phyloP scores from a whole-genome alignment of 208 protist species.

The Leishmania major region DNA sequence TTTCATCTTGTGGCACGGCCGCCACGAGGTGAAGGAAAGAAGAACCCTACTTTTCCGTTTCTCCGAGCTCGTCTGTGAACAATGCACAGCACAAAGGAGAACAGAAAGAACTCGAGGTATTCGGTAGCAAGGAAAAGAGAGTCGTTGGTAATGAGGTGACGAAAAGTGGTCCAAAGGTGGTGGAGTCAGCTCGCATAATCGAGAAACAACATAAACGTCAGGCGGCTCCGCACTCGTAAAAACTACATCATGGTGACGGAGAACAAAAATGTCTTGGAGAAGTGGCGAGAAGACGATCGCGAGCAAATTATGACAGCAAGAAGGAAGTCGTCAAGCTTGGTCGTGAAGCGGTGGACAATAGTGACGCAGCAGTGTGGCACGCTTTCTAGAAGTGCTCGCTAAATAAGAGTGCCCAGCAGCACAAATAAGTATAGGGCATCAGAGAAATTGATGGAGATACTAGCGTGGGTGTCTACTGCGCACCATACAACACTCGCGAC shows the following conservation, averaged over 20 bases:
- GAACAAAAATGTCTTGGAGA: background rate
- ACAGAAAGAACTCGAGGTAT: background rate
- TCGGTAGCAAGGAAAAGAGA: background rate
- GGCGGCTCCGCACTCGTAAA: constrained; percentile 1
- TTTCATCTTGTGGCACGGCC: background rate
- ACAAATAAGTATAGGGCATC: constrained; percentile 8
- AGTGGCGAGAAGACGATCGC: background rate
- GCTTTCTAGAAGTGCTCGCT: background rate
- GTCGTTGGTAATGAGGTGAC: background rate
- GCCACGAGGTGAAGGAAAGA: background rate
- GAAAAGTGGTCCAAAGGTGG: background rate
- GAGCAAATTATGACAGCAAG: background rate
- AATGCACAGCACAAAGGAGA: background rate
- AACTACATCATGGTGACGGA: constrained; percentile 3
- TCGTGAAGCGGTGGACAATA: background rate
- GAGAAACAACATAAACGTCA: background rate
- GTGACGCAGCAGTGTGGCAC: background rate
- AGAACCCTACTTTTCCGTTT: background rate
- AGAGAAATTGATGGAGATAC: background rate
- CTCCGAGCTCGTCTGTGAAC: background rate
- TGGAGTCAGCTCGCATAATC: background rate
- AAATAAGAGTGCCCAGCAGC: background rate
- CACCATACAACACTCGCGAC: background rate
- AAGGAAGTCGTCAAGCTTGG: constrained; percentile 2
- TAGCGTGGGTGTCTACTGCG: background rate